A percentile compares a stretch with the other conserved stretches of the same genome.
These are phyloP conservation scores for Dendrobium catenatum DNA, from an alignment of 106 monocot species.

Conservation along the genomic window DNA sequence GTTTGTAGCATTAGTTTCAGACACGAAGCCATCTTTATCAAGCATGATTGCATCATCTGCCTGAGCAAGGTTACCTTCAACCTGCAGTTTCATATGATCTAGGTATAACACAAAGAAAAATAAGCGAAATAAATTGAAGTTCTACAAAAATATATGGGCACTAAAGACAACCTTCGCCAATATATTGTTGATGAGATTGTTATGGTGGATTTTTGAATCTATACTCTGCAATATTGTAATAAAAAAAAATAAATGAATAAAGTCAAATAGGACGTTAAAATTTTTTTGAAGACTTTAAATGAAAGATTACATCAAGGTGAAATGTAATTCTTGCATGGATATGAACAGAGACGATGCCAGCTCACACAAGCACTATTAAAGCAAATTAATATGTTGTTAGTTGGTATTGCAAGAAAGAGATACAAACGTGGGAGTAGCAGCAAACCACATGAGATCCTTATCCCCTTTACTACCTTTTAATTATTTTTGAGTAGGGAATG, in stretches of 20 bases:
- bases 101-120: neutral
- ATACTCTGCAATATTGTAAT: conserved; percentile 46
- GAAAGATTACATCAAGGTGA: neutral
- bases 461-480: too few species aligned
- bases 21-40: conserved; percentile 95
- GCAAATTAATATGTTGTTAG: neutral
- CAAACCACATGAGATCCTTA: too few species aligned
- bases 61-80: conserved; percentile 89
- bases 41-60: conserved; percentile 99
- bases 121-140: neutral
- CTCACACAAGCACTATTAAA: neutral
- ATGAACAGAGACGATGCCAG: neutral
- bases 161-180: conserved; percentile 64
- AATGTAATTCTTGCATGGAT: neutral
- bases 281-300: neutral
- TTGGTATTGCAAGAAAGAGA: neutral
- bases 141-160: neutral
- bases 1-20: conserved; percentile 99
- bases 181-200: conserved; percentile 98
- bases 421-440: neutral
- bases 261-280: neutral
- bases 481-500: too few species aligned
- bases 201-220: conserved; percentile 99
- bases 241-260: conserved; percentile 2
- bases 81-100: conserved; percentile 24